Percentiles rank a stretch among this genome's conserved stretches.
Conservation (phyloP, 2,329 filamentous ascomycete genomes). For the Pezicula carpinea region DNA sequence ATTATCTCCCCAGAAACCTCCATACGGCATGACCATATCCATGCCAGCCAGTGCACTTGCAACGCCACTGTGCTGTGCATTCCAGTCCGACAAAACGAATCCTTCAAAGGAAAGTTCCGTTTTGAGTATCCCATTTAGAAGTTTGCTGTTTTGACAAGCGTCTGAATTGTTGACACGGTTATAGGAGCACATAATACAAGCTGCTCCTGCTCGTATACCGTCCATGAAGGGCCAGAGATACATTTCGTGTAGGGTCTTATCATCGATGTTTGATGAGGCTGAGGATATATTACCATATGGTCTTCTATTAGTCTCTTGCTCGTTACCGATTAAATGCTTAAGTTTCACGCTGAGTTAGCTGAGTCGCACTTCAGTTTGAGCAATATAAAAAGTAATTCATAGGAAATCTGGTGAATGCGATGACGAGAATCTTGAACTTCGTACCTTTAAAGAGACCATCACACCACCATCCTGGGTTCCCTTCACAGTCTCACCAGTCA, state of each 20-base stretch:
- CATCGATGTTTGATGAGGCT: slow-evolving; percentile 74
- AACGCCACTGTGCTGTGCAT: slow-evolving; percentile 76
- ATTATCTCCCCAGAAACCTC: slow-evolving; percentile 56
- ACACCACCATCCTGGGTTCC: no score
- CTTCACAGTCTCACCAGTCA: no score
- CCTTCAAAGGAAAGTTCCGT: slow-evolving; percentile 83
- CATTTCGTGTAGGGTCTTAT: slow-evolving; percentile 67
- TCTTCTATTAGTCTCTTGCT: slow-evolving; percentile 52
- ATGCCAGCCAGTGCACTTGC: slow-evolving; percentile 73
- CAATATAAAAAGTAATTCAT: no score
- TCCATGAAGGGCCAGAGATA: slow-evolving; percentile 85
- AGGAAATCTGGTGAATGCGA: no score
- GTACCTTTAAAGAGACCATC: no score
- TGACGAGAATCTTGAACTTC: no score
- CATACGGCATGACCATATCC: slow-evolving; percentile 47
- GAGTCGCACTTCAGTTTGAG: no score
- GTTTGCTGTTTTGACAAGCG: slow-evolving; percentile 69
- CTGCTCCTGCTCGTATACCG: slow-evolving; percentile 70
- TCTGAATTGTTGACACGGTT: slow-evolving; percentile 66
- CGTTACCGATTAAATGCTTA: slow-evolving; percentile 66
- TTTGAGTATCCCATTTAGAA: slow-evolving; percentile 75
- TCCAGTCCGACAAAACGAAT: slow-evolving; percentile 80
- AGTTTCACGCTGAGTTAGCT: no score
- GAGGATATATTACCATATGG: slow-evolving; percentile 41
- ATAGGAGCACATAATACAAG: slow-evolving; percentile 77